These are phyloP conservation scores for Sequoiadendron giganteum DNA, from an alignment of 75 land plant genomes.

Conservation along the genomic window DNA sequence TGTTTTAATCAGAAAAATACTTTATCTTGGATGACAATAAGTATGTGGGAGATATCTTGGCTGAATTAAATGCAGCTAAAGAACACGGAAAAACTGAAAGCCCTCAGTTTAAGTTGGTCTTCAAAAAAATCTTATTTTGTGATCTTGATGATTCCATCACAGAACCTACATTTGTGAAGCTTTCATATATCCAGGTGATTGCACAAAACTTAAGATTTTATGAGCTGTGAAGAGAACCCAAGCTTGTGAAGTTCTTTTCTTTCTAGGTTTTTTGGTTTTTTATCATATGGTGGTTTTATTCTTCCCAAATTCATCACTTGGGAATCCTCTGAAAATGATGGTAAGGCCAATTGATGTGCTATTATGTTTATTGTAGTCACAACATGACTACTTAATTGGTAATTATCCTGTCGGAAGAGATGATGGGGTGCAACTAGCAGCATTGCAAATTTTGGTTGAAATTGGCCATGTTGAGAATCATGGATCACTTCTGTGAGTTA, in stretches of 20 bases:
- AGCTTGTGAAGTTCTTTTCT: background rate
- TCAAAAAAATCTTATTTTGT: constrained; percentile 27
- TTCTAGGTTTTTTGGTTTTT: background rate
- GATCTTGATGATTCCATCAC: constrained; percentile 31
- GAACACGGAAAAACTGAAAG: constrained; percentile 23
- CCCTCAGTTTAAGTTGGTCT: constrained; percentile 25
- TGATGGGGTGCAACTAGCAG: constrained; percentile 36
- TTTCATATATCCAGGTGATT: constrained; percentile 26
- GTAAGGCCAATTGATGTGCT: background rate
- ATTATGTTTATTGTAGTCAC: constrained; percentile 11
- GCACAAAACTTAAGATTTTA: background rate
- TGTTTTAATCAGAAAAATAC: constrained; percentile 20
- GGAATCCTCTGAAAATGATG: background rate
- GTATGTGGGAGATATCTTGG: constrained; percentile 31
- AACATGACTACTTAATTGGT: constrained; percentile 33
- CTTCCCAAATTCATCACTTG: background rate
- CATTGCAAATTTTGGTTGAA: constrained; percentile 28
- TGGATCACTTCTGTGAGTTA: constrained; percentile 14
- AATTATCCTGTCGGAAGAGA: constrained; percentile 40
- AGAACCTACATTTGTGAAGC: constrained; percentile 23
- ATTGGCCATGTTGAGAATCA: constrained; percentile 13
- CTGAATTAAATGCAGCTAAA: constrained; percentile 23
- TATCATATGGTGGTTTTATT: background rate
- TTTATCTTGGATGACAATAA: constrained; percentile 27
- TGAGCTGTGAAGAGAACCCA: background rate